Evolutionary conservation across 2,329 filamentous ascomycete species (phyloP), one percentile per base, ranked within the genome.

Genomic region (Teratosphaeria gauchensis): DNA sequence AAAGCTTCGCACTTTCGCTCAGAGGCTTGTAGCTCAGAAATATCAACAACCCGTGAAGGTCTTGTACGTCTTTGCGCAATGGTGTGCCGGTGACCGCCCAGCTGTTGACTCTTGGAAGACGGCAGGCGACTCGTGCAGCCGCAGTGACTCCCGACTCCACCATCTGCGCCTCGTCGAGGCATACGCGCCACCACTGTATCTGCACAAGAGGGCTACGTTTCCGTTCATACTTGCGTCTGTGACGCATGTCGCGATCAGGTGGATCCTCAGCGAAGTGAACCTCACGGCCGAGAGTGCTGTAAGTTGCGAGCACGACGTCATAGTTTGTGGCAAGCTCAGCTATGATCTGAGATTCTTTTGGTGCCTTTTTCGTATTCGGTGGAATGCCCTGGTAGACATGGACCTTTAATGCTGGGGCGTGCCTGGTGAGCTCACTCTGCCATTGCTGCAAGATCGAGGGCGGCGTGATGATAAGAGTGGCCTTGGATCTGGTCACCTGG

Each of bases 71-170:
- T 64, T 90, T 89, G 64, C 89, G 87, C 42, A 97, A 81, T 0
- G 94, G 94, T 0, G 94, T 99, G 51, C 90, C 94, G 0, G 90
- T 92, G 48, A 99, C 85, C 14, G 88, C 91, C 94, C 94, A 97
- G 1, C 90, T 87, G 73, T 96, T 92, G 63, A 89, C 75, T 31
- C 94, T 83, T 52, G 92, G 91, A 61, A 99, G 87, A 30, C 87
- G 77, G 48, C 85, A 84, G 38, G 91, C 91, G 14, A 96, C 85
- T 53, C 81, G 83, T 1, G 94, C 92, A 31, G 92, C 89, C 65
- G 90, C 86, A 66, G 85, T 92, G 3, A 95, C 85, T 35, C 91
- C 90, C 64, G 84, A 92, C 70, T 97, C 92, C 51, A 97, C 85
- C 88, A 96, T 95, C 69, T 99, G 94, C 0, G 92, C 76, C 86